Conservation (phyloP, 2,329 filamentous ascomycete genomes). For the Aspergillus udagawae region DNA sequence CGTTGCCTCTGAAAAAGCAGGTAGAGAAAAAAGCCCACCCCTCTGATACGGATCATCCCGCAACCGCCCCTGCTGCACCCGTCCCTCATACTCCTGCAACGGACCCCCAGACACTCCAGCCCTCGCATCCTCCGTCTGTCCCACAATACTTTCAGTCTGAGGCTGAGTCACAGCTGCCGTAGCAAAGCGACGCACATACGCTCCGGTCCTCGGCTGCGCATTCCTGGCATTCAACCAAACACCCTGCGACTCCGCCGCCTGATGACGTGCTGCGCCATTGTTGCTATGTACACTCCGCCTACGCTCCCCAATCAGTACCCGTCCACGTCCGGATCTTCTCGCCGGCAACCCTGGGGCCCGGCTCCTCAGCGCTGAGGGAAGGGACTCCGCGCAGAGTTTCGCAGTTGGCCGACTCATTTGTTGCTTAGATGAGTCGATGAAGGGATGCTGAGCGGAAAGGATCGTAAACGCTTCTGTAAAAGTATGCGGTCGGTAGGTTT, state of each 20-base stretch:
- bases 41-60: conserved; percentile 89
- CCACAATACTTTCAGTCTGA: background rate
- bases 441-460: background rate
- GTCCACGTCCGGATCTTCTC: conserved; percentile 13
- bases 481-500: background rate
- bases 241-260: background rate
- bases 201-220: background rate
- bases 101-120: conserved; percentile 55
- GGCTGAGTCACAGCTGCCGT: conserved; percentile 6
- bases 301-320: conserved; percentile 16
- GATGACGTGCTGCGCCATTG: background rate
- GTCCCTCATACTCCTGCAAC: conserved; percentile 79
- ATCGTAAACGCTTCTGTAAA: background rate
- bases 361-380: conserved; percentile 23
- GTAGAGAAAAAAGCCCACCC: conserved; percentile 50
- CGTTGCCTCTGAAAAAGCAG: background rate
- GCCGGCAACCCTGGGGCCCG: conserved; percentile 17
- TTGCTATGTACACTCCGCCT: conserved; percentile 14
- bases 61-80: conserved; percentile 69
- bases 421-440: background rate
- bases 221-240: background rate
- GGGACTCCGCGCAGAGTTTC: conserved; percentile 27
- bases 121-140: conserved; percentile 2
- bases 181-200: conserved; percentile 14
- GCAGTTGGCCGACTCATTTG: conserved; percentile 30